Conservation (phyloP, 2,329 filamentous ascomycete species). For the Colletotrichum viniferum region DNA sequence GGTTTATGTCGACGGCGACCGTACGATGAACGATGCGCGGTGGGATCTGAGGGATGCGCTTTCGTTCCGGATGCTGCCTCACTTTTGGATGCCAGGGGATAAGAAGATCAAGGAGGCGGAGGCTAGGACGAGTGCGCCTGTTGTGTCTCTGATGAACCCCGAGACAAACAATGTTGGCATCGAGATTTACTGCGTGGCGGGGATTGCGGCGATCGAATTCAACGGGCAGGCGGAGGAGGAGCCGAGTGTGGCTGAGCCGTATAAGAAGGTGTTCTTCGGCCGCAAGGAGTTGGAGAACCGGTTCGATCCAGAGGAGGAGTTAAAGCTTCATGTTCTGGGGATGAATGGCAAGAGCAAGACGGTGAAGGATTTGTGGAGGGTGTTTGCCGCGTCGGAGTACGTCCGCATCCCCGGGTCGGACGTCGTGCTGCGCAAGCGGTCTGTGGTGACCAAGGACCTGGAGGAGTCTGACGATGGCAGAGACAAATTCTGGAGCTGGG, state of each 20-base stretch:
- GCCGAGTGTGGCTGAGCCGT: slow-evolving; percentile 1
- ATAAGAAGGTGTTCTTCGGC: slow-evolving; percentile 23
- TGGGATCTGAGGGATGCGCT: slow-evolving; percentile 74
- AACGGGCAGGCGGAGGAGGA: background rate
- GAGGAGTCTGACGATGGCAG: background rate
- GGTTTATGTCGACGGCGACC: slow-evolving; percentile 27
- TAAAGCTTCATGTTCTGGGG: slow-evolving; percentile 37
- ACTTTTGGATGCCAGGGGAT: slow-evolving; percentile 71
- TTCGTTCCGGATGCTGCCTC: slow-evolving; percentile 70
- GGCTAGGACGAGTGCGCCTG: slow-evolving; percentile 15
- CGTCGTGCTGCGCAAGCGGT: slow-evolving; percentile 39
- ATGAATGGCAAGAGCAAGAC: slow-evolving; percentile 44
- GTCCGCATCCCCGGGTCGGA: slow-evolving; percentile 42
- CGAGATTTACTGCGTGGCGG: slow-evolving; percentile 24
- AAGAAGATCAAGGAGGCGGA: slow-evolving; percentile 28
- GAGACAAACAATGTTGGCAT: slow-evolving; percentile 27
- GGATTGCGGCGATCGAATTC: slow-evolving; percentile 24
- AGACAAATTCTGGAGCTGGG: slow-evolving; percentile 29
- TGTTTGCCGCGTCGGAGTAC: slow-evolving; percentile 32
- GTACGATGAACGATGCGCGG: slow-evolving; percentile 59
- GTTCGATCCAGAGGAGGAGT: slow-evolving; percentile 39
- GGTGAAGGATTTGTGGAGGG: slow-evolving; percentile 35
- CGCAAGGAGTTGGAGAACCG: slow-evolving; percentile 32
- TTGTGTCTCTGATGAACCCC: background rate
- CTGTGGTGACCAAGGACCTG: background rate